Conservation (phyloP, 805 yeast species). For the Maudiozyma serrabonitensis region DNA sequence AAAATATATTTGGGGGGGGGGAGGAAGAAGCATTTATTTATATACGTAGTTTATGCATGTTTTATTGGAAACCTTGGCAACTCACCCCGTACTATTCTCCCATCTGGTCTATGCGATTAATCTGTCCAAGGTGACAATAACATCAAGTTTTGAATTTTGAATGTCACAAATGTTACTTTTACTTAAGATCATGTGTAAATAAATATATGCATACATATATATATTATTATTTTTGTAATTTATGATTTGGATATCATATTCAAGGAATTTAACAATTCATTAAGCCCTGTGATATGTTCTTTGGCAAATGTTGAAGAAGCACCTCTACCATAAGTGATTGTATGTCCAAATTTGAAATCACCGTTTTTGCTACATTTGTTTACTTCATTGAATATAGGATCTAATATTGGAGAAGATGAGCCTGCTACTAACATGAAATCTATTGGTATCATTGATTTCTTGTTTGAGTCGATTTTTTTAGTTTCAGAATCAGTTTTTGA, state of each 20-base stretch:
- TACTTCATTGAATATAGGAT: constrained; percentile 50
- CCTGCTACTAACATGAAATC: constrained; percentile 51
- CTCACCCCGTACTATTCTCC: too few relatives aligned
- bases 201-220: too few relatives aligned
- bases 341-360: constrained; percentile 37
- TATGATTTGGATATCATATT: not conserved
- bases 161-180: too few relatives aligned
- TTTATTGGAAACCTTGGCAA: too few relatives aligned
- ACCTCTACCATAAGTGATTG: constrained; percentile 49
- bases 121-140: not conserved
- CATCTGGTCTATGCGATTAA: not conserved
- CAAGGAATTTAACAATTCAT: constrained; percentile 52
- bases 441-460: constrained; percentile 18
- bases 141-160: not conserved
- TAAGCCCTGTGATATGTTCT: constrained; percentile 57
- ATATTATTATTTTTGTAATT: not conserved
- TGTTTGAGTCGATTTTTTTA: not conserved
- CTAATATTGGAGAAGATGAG: constrained; percentile 56
- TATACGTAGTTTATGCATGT: too few relatives aligned
- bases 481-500: not conserved
- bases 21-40: too few relatives aligned
- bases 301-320: constrained; percentile 44
- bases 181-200: too few relatives aligned
- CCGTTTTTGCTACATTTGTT: constrained; percentile 32
- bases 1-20: too few relatives aligned